Base-by-base conservation (phyloP, 78 protist species). In the Planoprotostelium fungivorum region DNA sequence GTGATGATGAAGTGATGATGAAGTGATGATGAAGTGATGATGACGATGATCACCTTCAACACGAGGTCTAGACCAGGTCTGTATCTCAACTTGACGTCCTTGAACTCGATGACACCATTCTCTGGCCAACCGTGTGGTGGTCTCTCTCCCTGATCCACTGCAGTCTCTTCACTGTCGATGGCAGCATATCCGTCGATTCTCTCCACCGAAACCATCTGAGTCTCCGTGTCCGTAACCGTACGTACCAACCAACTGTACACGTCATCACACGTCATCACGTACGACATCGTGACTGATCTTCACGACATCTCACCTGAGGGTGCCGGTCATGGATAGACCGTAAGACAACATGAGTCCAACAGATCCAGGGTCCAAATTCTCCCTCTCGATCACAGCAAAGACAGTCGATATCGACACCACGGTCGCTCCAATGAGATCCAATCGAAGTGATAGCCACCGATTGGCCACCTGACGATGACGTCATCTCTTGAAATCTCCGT, bases 401-500 rank as follows among this genome's bases (percentile, higher is more conserved):
- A 92, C 1, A n/a, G 96, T 38, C 1, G 97, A 87, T 38, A 94
- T 85, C 85, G 91, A 83, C 28, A 94, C 94, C n/a, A 97, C 63
- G 35, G 87, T 36, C 10, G 91, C 90, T 51, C 97, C 96, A 34
- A 93, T 29, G 86, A 95, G 84, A 37, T 96, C 98, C 39, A 97
- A 34, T 16, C 98, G 93, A 9, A 96, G 83, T 0, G 93, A 92
- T 36, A 97, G 85, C 98, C 98, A 95, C n/a, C 97, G 84, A 88
- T 97, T 95, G 35, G 93, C 85, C 35, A 51, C 73, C 89, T 90
- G 37, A 88, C 38, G 38, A 89, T 88, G 39, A 86, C 37, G 37
- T 87, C n/a, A n/a, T n/a, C n/a, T n/a, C n/a, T n/a, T 16, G 73
- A 51, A 51, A 51, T 51, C 16, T 51, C 73, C 5, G 73, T 5